These are phyloP conservation scores for Lentinula sp. DNA, from an alignment of 768 basidiomycete genomes.

Conservation along the genomic window DNA sequence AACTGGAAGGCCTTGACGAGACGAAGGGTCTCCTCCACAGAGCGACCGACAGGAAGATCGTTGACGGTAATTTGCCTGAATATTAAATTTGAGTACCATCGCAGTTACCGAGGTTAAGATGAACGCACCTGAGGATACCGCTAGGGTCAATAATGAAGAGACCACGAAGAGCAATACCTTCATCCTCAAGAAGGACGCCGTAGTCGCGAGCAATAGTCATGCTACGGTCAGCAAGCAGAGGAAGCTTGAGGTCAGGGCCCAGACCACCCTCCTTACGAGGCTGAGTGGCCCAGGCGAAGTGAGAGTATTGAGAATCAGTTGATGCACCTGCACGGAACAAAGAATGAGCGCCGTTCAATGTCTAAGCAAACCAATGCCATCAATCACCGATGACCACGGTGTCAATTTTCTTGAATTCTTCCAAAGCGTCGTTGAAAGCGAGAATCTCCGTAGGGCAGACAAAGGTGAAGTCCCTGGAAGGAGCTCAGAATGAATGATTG, in stretches of 20 bases:
- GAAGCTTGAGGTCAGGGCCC: constrained; percentile 81
- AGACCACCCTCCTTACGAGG: constrained; percentile 84
- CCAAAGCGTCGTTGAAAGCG: constrained; percentile 86
- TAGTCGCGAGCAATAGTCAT: constrained; percentile 82
- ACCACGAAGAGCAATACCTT: constrained; percentile 84
- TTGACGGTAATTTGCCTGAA: constrained; percentile 80
- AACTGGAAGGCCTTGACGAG: constrained; percentile 94
- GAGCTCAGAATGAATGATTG: background rate
- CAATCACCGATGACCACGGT: constrained; percentile 69
- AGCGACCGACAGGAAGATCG: constrained; percentile 92
- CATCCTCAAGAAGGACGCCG: constrained; percentile 82
- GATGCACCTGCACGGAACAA: constrained; percentile 50
- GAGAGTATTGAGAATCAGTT: constrained; percentile 85
- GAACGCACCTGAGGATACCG: constrained; percentile 57
- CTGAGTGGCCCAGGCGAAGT: constrained; percentile 82
- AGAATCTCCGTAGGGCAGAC: constrained; percentile 96
- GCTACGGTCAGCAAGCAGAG: constrained; percentile 73
- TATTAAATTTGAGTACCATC: background rate
- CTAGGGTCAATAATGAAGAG: constrained; percentile 85
- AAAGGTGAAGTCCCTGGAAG: constrained; percentile 73
- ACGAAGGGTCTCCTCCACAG: constrained; percentile 88
- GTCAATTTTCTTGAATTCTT: constrained; percentile 66
- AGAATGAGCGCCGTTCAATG: background rate
- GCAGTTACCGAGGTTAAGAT: background rate
- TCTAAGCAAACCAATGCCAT: background rate